phyloP scores from a whole-genome alignment of 352 stramenopile genomes.

The Globisporangium uncinulatum region DNA sequence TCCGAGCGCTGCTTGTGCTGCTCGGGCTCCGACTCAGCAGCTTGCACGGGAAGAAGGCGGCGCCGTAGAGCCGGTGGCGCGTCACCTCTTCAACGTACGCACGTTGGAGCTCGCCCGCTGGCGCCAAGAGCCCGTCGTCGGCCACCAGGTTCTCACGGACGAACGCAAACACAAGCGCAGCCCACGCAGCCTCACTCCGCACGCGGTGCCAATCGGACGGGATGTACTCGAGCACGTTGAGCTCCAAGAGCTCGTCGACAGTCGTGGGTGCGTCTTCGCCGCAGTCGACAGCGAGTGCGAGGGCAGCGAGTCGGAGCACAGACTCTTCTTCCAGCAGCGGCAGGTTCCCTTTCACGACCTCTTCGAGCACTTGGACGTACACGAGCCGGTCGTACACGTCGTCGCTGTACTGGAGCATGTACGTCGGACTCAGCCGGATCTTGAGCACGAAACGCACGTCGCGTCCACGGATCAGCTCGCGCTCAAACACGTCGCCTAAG shows the following conservation, averaged over 20 bases:
- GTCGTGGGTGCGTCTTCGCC: slow-evolving; percentile 46
- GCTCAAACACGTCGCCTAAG: slow-evolving; percentile 90
- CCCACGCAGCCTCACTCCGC: slow-evolving; percentile 80
- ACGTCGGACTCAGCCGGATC: slow-evolving; percentile 84
- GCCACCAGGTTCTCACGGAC: slow-evolving; percentile 43
- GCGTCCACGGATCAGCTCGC: slow-evolving; percentile 81
- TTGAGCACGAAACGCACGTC: slow-evolving; percentile 92
- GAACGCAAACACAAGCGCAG: slow-evolving; percentile 56
- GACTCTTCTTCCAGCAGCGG: slow-evolving; percentile 73
- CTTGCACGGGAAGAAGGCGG: slow-evolving; percentile 85
- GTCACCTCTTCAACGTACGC: slow-evolving; percentile 82
- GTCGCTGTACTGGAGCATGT: slow-evolving; percentile 78
- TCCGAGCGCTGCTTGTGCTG: neutral
- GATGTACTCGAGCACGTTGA: slow-evolving; percentile 84
- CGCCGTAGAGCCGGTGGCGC: slow-evolving; percentile 81
- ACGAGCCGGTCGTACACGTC: slow-evolving; percentile 79
- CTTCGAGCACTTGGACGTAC: slow-evolving; percentile 91
- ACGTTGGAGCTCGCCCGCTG: slow-evolving; percentile 58
- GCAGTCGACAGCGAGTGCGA: slow-evolving; percentile 80
- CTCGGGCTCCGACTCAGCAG: slow-evolving; percentile 26
- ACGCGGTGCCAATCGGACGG: slow-evolving; percentile 64
- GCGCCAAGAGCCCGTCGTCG: slow-evolving; percentile 29
- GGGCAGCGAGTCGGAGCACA: slow-evolving; percentile 65
- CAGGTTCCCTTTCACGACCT: slow-evolving; percentile 88
- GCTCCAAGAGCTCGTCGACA: slow-evolving; percentile 56